phyloP scores from a whole-genome alignment of 345 rosid genomes.

The Gossypium arboreum region DNA sequence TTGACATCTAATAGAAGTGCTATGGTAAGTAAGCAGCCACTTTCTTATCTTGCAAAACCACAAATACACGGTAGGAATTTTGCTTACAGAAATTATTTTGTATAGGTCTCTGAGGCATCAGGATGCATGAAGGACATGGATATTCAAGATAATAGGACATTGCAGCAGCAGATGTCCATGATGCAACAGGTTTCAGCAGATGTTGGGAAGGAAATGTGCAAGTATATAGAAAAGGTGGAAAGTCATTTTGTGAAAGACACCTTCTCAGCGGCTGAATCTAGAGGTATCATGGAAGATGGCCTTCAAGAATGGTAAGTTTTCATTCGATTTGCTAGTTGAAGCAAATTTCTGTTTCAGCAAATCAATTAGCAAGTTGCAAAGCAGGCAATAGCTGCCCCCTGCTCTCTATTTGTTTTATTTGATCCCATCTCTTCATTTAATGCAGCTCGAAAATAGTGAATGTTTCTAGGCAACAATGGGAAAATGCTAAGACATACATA shows the following conservation, averaged over 20 bases:
- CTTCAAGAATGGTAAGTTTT: conserved; percentile 58
- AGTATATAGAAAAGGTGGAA: conserved; percentile 42
- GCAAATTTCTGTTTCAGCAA: too few relatives aligned
- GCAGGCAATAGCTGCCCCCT: not conserved
- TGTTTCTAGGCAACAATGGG: conserved; percentile 52
- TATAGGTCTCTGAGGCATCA: conserved; percentile 66
- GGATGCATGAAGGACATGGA: conserved; percentile 37
- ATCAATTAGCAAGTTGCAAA: not conserved
- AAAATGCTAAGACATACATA: conserved; percentile 37
- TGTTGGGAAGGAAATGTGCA: conserved; percentile 44
- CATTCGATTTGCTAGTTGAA: not conserved
- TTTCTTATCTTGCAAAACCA: not conserved
- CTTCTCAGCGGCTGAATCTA: conserved; percentile 56
- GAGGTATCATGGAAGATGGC: conserved; percentile 43
- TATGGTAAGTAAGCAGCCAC: conserved; percentile 40
- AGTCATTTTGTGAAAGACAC: conserved; percentile 52
- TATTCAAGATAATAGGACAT: conserved; percentile 42
- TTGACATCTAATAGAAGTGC: conserved; percentile 63
- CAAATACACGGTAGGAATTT: not conserved
- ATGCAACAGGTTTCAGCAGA: conserved; percentile 58
- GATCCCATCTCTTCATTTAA: conserved; percentile 8
- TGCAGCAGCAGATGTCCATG: conserved; percentile 51
- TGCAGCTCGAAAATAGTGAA: conserved; percentile 53
- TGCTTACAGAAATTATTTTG: conserved; percentile 9
- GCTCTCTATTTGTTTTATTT: not conserved